Percentiles rank a stretch among this genome's conserved stretches.
Conservation (phyloP, 2,329 filamentous ascomycete species). For the Epichloe typhina region DNA sequence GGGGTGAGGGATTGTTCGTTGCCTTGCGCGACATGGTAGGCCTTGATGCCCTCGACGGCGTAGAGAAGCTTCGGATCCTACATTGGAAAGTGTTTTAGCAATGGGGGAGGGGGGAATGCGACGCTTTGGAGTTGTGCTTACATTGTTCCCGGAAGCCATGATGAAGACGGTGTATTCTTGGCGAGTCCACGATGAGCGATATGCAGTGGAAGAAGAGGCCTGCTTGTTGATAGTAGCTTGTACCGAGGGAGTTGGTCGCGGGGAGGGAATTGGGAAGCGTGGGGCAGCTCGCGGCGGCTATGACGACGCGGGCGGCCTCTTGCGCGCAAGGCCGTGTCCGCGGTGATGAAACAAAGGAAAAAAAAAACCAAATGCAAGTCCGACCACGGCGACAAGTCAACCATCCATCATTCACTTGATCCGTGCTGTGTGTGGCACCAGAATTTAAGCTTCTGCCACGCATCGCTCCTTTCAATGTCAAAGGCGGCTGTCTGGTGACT, state of each 20-base stretch:
- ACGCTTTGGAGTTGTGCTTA: constrained; percentile 7
- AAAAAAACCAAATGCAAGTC: no score
- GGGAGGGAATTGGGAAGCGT: not conserved
- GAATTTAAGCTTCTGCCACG: no score
- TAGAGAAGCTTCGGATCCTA: constrained; percentile 53
- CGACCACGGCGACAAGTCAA: no score
- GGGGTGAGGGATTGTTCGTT: constrained; percentile 71
- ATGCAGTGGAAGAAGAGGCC: not conserved
- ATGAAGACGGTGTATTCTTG: not conserved
- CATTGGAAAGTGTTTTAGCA: not conserved
- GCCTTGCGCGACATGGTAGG: constrained; percentile 84
- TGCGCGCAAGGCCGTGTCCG: no score
- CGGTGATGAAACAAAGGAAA: no score
- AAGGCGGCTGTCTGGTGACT: no score
- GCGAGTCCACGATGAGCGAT: not conserved
- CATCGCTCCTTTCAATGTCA: no score
- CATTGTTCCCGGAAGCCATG: constrained; percentile 22
- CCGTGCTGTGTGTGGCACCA: no score
- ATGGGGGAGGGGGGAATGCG: not conserved
- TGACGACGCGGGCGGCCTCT: not conserved
- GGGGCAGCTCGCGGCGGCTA: not conserved
- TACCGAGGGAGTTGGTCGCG: not conserved
- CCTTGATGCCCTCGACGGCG: constrained; percentile 71
- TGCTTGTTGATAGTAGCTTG: no score
- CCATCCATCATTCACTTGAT: no score